Conservation (phyloP, 441 rosid species). For the Aleurites moluccanus region DNA sequence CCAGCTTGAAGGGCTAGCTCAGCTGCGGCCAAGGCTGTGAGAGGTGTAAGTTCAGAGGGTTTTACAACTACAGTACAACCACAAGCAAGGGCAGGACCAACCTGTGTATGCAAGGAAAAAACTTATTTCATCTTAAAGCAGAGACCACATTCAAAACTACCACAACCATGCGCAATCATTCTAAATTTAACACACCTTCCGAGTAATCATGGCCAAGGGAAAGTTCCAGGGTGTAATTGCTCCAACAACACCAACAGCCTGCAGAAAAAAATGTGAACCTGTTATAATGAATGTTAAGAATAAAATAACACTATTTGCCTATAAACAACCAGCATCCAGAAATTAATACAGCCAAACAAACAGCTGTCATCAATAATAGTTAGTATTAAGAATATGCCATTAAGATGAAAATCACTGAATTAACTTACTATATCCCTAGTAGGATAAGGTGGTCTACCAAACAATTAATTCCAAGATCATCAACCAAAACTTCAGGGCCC, state of each 20-base stretch:
- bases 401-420: background rate
- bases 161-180: conserved; percentile 16
- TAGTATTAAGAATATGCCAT: background rate
- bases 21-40: conserved; percentile 94
- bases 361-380: too few species aligned
- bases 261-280: conserved; percentile 24
- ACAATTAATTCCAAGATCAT: too few species aligned
- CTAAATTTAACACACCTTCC: conserved; percentile 61
- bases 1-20: conserved; percentile 98
- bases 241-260: conserved; percentile 99
- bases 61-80: conserved; percentile 97
- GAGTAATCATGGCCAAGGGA: conserved; percentile 98
- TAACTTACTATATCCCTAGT: background rate
- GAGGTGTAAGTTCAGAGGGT: conserved; percentile 96
- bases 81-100: conserved; percentile 99
- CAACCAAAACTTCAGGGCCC: too few species aligned
- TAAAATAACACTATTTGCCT: background rate
- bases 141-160: conserved; percentile 10
- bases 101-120: conserved; percentile 49
- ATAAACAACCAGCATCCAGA: conserved; percentile 2
- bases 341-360: background rate
- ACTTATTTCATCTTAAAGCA: conserved; percentile 27
- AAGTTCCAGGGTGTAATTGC: conserved; percentile 98
- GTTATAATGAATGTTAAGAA: background rate
- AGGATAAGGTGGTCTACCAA: background rate